Percentiles rank a stretch among this genome's conserved stretches.
phyloP scores from a whole-genome alignment of 345 rosid species.

The Eucalyptus regnans region DNA sequence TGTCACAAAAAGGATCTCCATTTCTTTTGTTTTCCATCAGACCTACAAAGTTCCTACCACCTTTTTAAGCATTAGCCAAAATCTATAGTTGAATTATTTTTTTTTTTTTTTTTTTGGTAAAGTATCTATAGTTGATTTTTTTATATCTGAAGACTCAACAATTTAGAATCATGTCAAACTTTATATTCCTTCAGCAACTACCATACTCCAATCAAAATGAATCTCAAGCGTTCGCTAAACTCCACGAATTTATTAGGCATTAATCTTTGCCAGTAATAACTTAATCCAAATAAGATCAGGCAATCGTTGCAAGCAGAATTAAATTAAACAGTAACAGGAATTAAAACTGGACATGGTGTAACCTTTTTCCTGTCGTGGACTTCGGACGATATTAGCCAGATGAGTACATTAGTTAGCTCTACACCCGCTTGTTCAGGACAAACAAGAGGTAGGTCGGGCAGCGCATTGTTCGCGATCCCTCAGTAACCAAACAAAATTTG shows the following conservation, averaged over 20 bases:
- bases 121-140: too few species aligned
- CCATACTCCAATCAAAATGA: neutral
- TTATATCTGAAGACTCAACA: neutral
- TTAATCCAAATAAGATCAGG: neutral
- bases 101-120: too few species aligned
- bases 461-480: neutral
- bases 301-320: neutral
- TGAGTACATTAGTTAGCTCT: neutral
- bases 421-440: neutral
- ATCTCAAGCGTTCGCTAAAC: fast-evolving
- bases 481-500: too few species aligned
- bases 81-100: neutral
- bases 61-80: neutral
- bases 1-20: neutral
- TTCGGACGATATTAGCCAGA: neutral
- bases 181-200: neutral
- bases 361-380: neutral
- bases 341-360: neutral
- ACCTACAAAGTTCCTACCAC: neutral
- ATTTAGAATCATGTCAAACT: neutral
- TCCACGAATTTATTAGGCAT: fast-evolving
- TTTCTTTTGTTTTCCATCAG: neutral
- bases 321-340: neutral
- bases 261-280: neutral
- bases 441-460: too few species aligned